These are phyloP conservation scores for Myrmaecium sp. DNA, from an alignment of 2,329 filamentous ascomycete genomes.

Conservation along the genomic window DNA sequence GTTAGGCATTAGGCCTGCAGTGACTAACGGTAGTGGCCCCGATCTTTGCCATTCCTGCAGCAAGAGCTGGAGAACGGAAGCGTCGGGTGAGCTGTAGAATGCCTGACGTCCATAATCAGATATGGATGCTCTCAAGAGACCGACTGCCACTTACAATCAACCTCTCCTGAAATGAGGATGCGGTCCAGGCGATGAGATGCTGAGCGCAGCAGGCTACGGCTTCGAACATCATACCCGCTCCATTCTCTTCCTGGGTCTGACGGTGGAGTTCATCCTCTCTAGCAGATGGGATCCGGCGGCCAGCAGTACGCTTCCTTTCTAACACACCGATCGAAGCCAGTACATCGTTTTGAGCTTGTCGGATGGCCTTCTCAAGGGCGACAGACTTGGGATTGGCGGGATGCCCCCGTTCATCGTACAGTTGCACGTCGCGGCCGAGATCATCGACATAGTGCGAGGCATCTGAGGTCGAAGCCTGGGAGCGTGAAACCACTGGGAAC, in stretches of 20 bases:
- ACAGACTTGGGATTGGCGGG: conserved; percentile 25
- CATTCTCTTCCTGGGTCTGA: conserved; percentile 1
- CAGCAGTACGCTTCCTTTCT: conserved; percentile 15
- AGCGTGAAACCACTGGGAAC: conserved; percentile 13
- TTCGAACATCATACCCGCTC: conserved; percentile 4
- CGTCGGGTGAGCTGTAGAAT: background rate
- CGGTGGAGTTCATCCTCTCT: conserved; percentile 2
- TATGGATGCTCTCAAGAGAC: background rate
- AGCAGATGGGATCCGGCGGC: conserved; percentile 1
- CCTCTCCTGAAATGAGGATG: conserved; percentile 1
- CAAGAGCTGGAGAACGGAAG: background rate
- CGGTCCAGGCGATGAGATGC: conserved; percentile 1
- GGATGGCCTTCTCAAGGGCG: conserved; percentile 21
- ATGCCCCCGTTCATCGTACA: conserved; percentile 28
- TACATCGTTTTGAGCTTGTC: conserved; percentile 31
- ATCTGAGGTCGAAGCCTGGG: conserved; percentile 10
- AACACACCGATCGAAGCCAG: conserved; percentile 30
- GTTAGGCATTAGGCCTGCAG: background rate
- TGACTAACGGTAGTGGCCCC: background rate
- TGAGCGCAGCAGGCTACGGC: background rate
- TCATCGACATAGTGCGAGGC: background rate
- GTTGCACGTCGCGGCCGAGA: conserved; percentile 14
- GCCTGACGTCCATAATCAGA: background rate
- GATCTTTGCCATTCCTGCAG: background rate
- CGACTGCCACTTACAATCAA: background rate